Percentiles rank a stretch among this genome's conserved stretches.
Evolutionary conservation across 202 grass and related monocot genomes (phyloP).

Genomic region (Elaeis oleifera): DNA sequence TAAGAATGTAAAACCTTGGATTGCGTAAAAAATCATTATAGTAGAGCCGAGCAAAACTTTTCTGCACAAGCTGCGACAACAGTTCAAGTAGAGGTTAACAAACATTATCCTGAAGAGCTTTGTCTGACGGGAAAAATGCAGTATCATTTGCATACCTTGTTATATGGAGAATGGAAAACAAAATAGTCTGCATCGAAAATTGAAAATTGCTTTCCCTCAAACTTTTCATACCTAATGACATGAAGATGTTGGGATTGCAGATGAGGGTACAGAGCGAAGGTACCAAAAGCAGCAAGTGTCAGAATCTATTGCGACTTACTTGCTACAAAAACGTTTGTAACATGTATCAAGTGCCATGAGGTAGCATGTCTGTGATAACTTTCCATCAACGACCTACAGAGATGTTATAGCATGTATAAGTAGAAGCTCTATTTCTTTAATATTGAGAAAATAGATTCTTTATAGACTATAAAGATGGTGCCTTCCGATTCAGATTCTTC

Average conservation of each 20-base stretch:
- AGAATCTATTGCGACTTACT: constrained; percentile 5
- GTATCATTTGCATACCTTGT: constrained; percentile 44
- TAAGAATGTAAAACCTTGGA: constrained; percentile 41
- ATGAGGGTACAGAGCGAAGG: too few relatives aligned
- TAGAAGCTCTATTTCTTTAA: too few relatives aligned
- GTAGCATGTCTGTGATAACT: constrained; percentile 93
- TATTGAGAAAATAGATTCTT: too few relatives aligned
- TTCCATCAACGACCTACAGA: constrained; percentile 48
- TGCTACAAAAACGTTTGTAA: constrained; percentile 62
- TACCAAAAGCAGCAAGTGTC: too few relatives aligned
- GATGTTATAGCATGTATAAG: too few relatives aligned
- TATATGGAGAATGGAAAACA: constrained; percentile 98
- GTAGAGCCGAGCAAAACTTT: constrained; percentile 88
- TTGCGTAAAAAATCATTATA: constrained; percentile 86
- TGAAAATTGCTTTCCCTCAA: constrained; percentile 70
- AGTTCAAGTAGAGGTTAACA: background rate
- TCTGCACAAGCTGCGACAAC: constrained; percentile 80
- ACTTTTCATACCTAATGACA: constrained; percentile 64
- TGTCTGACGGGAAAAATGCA: background rate
- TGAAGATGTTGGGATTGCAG: background rate
- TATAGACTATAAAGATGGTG: too few relatives aligned
- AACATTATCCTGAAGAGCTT: constrained; percentile 14
- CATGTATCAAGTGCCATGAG: constrained; percentile 87
- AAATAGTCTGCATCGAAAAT: constrained; percentile 72
- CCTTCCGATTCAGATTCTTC: too few relatives aligned